Percentiles rank a stretch among this genome's conserved stretches.
These are phyloP conservation scores for Tephrocybe sp. DNA, from an alignment of 768 basidiomycete genomes.

Conservation along the genomic window DNA sequence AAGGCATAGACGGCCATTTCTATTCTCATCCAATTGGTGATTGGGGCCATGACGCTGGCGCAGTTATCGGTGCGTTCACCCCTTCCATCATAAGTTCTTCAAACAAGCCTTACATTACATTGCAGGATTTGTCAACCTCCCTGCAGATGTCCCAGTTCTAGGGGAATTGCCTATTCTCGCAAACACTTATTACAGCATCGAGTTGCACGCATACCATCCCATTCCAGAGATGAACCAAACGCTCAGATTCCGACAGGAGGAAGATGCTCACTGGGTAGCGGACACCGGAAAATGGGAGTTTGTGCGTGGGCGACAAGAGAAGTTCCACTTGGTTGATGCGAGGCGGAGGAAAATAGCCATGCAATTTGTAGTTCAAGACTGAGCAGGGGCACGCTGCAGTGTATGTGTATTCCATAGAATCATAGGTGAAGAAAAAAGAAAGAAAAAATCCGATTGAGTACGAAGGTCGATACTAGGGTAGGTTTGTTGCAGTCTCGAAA, in stretches of 20 bases:
- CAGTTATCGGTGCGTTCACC: slow-evolving; percentile 41
- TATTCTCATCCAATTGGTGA: slow-evolving; percentile 56
- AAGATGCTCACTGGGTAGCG: slow-evolving; percentile 41
- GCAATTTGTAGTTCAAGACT: slow-evolving; percentile 21
- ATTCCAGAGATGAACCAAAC: slow-evolving; percentile 48
- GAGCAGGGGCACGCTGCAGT: background rate
- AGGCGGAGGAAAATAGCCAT: background rate
- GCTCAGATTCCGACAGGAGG: slow-evolving; percentile 42
- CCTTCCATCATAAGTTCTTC: background rate
- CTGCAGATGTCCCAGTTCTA: slow-evolving; percentile 41
- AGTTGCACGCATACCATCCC: slow-evolving; percentile 47
- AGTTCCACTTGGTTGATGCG: slow-evolving; percentile 8
- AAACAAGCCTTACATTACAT: background rate
- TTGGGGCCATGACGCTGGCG: slow-evolving; percentile 53
- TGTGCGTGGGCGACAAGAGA: slow-evolving; percentile 48
- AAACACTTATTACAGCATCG: slow-evolving; percentile 52
- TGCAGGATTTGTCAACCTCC: slow-evolving; percentile 44
- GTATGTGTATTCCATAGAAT: background rate
- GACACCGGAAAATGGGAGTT: slow-evolving; percentile 42
- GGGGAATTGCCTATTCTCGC: slow-evolving; percentile 47
- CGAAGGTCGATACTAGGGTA: slow-evolving; percentile 6
- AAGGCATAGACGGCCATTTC: slow-evolving; percentile 46
- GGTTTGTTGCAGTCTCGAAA: background rate
- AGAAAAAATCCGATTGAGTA: slow-evolving; percentile 8
- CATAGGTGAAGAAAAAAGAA: background rate